Conservation (phyloP, 2,329 filamentous ascomycete genomes). For the Alternaria gaisen region DNA sequence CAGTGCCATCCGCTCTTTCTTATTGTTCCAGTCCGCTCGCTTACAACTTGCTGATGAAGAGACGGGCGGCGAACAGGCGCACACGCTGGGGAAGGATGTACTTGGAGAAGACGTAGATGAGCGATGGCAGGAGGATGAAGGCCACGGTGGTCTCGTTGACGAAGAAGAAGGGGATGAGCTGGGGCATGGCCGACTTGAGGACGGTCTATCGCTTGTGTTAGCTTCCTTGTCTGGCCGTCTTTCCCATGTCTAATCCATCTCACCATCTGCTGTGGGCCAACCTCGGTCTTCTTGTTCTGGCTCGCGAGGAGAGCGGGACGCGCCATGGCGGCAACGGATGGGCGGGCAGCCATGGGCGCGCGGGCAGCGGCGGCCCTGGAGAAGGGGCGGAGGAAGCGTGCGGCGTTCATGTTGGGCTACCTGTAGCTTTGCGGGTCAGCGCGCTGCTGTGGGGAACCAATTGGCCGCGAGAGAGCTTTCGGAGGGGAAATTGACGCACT, state of each 20-base stretch:
- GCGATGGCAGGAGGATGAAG: conserved; percentile 53
- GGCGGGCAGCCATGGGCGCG: conserved; percentile 48
- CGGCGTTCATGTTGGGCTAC: conserved; percentile 54
- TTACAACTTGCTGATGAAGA: conserved; percentile 58
- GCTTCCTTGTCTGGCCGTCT: conserved; percentile 5
- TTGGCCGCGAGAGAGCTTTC: conserved; percentile 30
- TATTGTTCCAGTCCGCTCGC: conserved; percentile 2
- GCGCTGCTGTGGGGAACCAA: conserved; percentile 37
- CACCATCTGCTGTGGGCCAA: conserved; percentile 48
- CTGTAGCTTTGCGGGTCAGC: conserved; percentile 41
- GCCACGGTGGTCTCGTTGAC: conserved; percentile 56
- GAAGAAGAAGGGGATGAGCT: conserved; percentile 58
- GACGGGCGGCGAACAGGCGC: conserved; percentile 52
- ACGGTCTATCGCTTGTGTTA: conserved; percentile 43
- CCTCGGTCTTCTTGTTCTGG: conserved; percentile 50
- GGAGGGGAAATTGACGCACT: conserved; percentile 41
- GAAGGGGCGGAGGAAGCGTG: conserved; percentile 54
- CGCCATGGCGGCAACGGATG: conserved; percentile 41
- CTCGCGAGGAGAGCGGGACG: conserved; percentile 47
- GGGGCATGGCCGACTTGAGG: conserved; percentile 56
- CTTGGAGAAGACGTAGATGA: conserved; percentile 57
- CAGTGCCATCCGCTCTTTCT: conserved; percentile 30
- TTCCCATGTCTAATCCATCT: background rate
- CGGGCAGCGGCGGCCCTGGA: conserved; percentile 51
- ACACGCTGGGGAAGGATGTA: conserved; percentile 55